These are phyloP conservation scores for Ceratocystiopsis minuta DNA, from an alignment of 2,329 filamentous ascomycete genomes.

Conservation along the genomic window DNA sequence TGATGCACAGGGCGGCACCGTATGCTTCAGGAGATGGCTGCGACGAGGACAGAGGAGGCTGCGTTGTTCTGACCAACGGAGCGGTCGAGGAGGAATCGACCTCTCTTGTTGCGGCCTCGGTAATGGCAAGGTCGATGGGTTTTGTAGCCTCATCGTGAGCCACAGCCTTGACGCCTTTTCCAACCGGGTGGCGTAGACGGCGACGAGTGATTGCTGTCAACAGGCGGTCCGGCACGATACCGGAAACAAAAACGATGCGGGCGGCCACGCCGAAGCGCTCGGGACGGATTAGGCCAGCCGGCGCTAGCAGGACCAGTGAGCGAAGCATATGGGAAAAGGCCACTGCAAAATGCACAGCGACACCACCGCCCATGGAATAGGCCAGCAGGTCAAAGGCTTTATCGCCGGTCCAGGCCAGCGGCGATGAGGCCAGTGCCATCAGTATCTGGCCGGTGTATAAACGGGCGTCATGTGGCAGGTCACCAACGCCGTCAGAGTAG, in stretches of 20 bases:
- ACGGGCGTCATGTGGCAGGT: conserved; percentile 52
- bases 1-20: conserved; percentile 20
- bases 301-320: conserved; percentile 59
- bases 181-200: conserved; percentile 33
- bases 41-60: too few species aligned
- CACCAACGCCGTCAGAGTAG: conserved; percentile 44
- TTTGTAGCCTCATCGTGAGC: neutral
- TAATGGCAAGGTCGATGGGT: too few species aligned
- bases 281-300: conserved; percentile 51
- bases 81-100: too few species aligned
- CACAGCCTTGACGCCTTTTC: conserved; percentile 16
- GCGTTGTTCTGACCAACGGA: too few species aligned
- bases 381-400: conserved; percentile 49
- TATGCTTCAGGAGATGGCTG: too few species aligned
- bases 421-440: conserved; percentile 50
- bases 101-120: too few species aligned
- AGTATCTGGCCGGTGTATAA: conserved; percentile 59
- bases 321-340: conserved; percentile 53
- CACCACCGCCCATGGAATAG: conserved; percentile 68
- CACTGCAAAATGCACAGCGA: conserved; percentile 55
- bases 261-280: conserved; percentile 31
- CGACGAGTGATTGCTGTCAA: conserved; percentile 28
- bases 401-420: conserved; percentile 45
- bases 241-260: conserved; percentile 35
- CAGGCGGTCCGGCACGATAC: conserved; percentile 33